Base-by-base conservation (phyloP, 352 stramenopile species). In the Globisporangium echinulatum region DNA sequence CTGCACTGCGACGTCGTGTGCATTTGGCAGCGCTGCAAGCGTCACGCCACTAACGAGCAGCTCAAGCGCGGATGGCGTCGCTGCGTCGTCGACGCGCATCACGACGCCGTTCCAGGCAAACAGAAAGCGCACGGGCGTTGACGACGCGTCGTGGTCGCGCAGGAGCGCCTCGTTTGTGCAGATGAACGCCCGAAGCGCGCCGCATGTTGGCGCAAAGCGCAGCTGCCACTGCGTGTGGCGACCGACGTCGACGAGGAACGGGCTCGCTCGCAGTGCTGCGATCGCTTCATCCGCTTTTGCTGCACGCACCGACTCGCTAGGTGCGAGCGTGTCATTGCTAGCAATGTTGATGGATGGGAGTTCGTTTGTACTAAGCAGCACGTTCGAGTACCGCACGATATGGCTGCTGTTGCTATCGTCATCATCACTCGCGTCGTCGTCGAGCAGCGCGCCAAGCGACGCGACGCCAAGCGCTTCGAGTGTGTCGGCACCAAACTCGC, bases 121-220 rank as follows among this genome's bases (percentile, higher is more conserved):
- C 49, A 92, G 67, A 74, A 88, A 83, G 63, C 76, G 69, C 47
- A 82, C 71, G 38, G 43, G 64, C 37, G 64, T 62, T 54, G 54
- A 58, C 61, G 54, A 57, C 63, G 66, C 58, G 63, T 67, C 82
- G 88, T 88, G 79, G 88, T 92, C 82, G 86, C 74, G 37, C 55
- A 79, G 54, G 72, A 89, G 88, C 78, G 88, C 84, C 68, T 92
- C 82, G 87, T 92, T 76, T 80, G 79, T 69, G 58, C 75, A 69
- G 71, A 92, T 69, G 77, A 92, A 92, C 46, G 58, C 65, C 60
- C 70, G 76, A 68, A 92, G 62, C 4, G 78, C 51, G 50, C 80
- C 82, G 71, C 79, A 88, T 42, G 75, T 69, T 1, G 72, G 75
- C 47, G 69, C 80, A 73, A 82, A 92, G 15, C 58, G 67, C 62